These are phyloP conservation scores for Alternaria triticina DNA, from an alignment of 2,329 filamentous ascomycete species.

Conservation along the genomic window DNA sequence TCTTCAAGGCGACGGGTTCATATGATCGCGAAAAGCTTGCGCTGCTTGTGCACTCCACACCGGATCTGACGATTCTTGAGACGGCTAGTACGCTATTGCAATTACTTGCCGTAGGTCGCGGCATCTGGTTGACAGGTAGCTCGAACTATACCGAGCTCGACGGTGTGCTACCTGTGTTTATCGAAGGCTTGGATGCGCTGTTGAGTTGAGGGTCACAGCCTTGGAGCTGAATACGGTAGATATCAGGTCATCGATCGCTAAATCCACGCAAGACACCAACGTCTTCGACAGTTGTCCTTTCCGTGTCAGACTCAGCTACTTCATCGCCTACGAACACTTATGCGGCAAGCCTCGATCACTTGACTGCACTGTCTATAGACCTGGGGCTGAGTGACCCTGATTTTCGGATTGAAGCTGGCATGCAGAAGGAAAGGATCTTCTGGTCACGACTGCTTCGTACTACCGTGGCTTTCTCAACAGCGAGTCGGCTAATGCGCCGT, in stretches of 20 bases:
- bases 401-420: neutral
- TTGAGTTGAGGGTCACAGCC: constrained; percentile 6
- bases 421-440: neutral
- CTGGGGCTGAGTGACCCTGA: neutral
- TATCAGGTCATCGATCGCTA: neutral
- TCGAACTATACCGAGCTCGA: constrained; percentile 28
- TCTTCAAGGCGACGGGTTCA: constrained; percentile 15
- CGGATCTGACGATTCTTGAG: constrained; percentile 13
- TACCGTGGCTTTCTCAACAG: neutral
- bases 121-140: constrained; percentile 24
- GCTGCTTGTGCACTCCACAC: constrained; percentile 30
- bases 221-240: constrained; percentile 3
- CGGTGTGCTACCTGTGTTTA: constrained; percentile 21
- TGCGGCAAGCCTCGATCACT: neutral
- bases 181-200: constrained; percentile 22
- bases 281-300: neutral
- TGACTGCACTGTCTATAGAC: neutral
- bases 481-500: constrained; percentile 17
- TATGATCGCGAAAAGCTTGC: constrained; percentile 23
- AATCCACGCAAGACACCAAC: neutral
- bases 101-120: constrained; percentile 20
- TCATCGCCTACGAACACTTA: neutral
- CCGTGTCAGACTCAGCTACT: neutral
- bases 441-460: neutral
- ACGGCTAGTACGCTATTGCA: constrained; percentile 18